Conservation (phyloP, 768 basidiomycete species). For the Collybia nuda region DNA sequence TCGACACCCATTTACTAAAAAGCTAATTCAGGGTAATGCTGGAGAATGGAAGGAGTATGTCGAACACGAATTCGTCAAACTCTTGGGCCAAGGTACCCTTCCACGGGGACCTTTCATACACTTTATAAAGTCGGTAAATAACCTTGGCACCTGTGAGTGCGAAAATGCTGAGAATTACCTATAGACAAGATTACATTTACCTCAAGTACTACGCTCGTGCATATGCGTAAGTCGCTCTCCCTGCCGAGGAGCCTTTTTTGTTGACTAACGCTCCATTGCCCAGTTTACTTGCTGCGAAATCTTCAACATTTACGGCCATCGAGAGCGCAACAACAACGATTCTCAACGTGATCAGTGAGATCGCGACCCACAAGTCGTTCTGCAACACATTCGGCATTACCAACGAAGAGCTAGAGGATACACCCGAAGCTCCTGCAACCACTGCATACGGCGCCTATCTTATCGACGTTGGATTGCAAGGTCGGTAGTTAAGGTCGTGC, state of each 20-base stretch:
- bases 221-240: constrained; percentile 51
- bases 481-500: constrained; percentile 27
- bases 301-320: constrained; percentile 62
- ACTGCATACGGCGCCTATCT: constrained; percentile 89
- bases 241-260: too few species aligned
- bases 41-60: constrained; percentile 73
- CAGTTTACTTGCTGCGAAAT: constrained; percentile 80
- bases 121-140: constrained; percentile 70
- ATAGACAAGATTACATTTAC: constrained; percentile 80
- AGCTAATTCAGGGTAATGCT: constrained; percentile 59
- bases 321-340: constrained; percentile 63
- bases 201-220: constrained; percentile 83
- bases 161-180: not conserved
- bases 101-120: constrained; percentile 68
- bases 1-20: constrained; percentile 67
- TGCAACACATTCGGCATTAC: constrained; percentile 73
- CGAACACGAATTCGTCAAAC: constrained; percentile 80
- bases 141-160: not conserved
- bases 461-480: constrained; percentile 73
- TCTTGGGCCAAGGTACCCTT: constrained; percentile 73
- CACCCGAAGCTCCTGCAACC: constrained; percentile 68
- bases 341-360: constrained; percentile 64
- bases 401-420: constrained; percentile 54
- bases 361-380: constrained; percentile 66
- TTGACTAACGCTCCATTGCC: too few species aligned